Percentiles rank a stretch among this genome's conserved stretches.
phyloP scores from a whole-genome alignment of 2,329 filamentous ascomycete genomes.

The Botrytis cinerea region DNA sequence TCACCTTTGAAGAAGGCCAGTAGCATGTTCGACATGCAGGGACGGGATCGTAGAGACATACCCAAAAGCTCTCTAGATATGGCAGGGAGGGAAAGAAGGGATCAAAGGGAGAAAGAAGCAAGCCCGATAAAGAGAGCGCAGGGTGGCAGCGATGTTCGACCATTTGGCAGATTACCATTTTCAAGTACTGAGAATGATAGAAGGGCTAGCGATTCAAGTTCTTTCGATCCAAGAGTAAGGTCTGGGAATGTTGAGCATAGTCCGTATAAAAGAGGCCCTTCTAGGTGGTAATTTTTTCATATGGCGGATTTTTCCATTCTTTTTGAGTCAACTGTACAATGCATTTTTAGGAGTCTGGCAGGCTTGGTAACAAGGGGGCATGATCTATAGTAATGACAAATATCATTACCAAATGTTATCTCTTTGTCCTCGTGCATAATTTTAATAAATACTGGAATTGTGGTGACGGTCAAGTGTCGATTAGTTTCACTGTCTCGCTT shows the following conservation, averaged over 20 bases:
- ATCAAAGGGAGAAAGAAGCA: constrained; percentile 38
- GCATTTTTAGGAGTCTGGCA: not conserved
- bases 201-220: constrained; percentile 32
- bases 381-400: constrained; percentile 11
- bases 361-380: not conserved
- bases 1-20: constrained; percentile 80
- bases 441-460: not conserved
- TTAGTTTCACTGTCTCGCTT: constrained; percentile 8
- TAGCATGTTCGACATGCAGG: constrained; percentile 60
- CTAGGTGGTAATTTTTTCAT: constrained; percentile 32
- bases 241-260: constrained; percentile 30
- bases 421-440: not conserved
- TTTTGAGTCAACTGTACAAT: constrained; percentile 9
- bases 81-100: constrained; percentile 46
- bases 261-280: constrained; percentile 36
- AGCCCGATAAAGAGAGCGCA: constrained; percentile 38
- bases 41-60: constrained; percentile 46
- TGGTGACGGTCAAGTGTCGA: not conserved
- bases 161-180: constrained; percentile 25
- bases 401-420: not conserved
- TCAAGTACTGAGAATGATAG: constrained; percentile 30
- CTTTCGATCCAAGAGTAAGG: constrained; percentile 27
- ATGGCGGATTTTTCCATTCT: not conserved
- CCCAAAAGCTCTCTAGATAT: constrained; percentile 63
- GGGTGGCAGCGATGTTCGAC: constrained; percentile 25